phyloP scores from a whole-genome alignment of 371 early-diverging fungal genomes.

The Rhizopus sp. region DNA sequence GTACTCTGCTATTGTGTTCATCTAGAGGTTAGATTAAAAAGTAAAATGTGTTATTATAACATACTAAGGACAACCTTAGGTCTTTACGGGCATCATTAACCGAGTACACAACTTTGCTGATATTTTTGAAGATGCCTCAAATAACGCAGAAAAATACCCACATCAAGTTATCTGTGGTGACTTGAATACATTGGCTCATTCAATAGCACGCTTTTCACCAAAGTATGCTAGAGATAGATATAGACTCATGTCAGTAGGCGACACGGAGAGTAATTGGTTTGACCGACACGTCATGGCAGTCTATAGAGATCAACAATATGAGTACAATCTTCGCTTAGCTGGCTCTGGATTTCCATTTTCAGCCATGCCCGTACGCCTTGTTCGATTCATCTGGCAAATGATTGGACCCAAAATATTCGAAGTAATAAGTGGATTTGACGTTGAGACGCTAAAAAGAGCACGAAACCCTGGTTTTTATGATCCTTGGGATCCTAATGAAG shows the following conservation, averaged over 20 bases:
- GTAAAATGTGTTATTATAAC: background rate
- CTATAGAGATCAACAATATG: slow-evolving; percentile 24
- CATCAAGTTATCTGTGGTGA: slow-evolving; percentile 80
- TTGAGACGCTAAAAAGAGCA: slow-evolving; percentile 49
- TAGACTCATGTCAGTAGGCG: slow-evolving; percentile 64
- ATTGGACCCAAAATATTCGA: slow-evolving; percentile 16
- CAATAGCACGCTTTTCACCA: slow-evolving; percentile 73
- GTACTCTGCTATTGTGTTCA: slow-evolving; percentile 73
- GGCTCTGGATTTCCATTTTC: slow-evolving; percentile 37
- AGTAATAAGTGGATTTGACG: slow-evolving; percentile 43
- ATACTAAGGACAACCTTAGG: slow-evolving; percentile 24
- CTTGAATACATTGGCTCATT: slow-evolving; percentile 83
- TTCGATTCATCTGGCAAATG: slow-evolving; percentile 18
- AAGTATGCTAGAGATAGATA: slow-evolving; percentile 69
- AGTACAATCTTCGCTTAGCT: slow-evolving; percentile 36
- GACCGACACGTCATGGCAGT: slow-evolving; percentile 48
- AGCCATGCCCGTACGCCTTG: slow-evolving; percentile 16
- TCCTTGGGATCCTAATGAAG: slow-evolving; percentile 64
- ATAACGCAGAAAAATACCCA: slow-evolving; percentile 40
- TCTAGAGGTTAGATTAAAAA: slow-evolving; percentile 57
- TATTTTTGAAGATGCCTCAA: slow-evolving; percentile 61
- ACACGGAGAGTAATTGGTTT: slow-evolving; percentile 78
- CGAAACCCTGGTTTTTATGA: slow-evolving; percentile 80
- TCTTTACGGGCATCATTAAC: slow-evolving; percentile 73
- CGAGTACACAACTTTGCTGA: slow-evolving; percentile 70